These are phyloP conservation scores for Teratosphaeria epicoccoides DNA, from an alignment of 2,329 filamentous ascomycete genomes.

Conservation along the genomic window DNA sequence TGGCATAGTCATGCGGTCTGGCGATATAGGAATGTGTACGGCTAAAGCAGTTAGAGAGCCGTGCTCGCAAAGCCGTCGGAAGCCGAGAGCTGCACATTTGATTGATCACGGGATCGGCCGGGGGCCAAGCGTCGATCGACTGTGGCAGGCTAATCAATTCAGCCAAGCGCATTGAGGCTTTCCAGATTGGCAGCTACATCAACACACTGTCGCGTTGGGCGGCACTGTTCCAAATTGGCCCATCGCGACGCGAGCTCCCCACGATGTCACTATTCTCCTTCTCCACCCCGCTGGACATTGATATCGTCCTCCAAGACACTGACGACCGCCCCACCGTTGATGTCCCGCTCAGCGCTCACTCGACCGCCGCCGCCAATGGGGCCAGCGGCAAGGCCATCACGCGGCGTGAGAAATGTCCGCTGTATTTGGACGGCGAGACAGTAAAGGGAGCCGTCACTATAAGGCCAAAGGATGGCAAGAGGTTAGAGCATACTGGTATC, in stretches of 20 bases:
- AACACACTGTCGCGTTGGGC: not conserved
- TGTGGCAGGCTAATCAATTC: too few species aligned
- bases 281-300: constrained; percentile 95
- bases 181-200: not conserved
- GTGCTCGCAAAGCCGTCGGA: too few species aligned
- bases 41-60: too few species aligned
- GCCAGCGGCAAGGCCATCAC: not conserved
- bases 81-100: too few species aligned
- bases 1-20: not conserved
- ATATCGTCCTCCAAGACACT: constrained; percentile 90
- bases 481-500: constrained; percentile 95
- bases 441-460: constrained; percentile 95
- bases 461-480: constrained; percentile 93
- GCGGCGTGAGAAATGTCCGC: constrained; percentile 84
- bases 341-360: constrained; percentile 89
- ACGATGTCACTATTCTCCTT: constrained; percentile 89
- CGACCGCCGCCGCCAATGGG: constrained; percentile 27
- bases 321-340: constrained; percentile 94
- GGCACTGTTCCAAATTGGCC: not conserved
- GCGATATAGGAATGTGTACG: not conserved
- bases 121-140: too few species aligned
- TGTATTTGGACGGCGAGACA: constrained; percentile 97
- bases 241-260: not conserved
- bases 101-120: too few species aligned
- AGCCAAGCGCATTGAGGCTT: not conserved